Base-by-base conservation (phyloP, 2,329 filamentous ascomycete genomes). In the Fusarium staphyleae region DNA sequence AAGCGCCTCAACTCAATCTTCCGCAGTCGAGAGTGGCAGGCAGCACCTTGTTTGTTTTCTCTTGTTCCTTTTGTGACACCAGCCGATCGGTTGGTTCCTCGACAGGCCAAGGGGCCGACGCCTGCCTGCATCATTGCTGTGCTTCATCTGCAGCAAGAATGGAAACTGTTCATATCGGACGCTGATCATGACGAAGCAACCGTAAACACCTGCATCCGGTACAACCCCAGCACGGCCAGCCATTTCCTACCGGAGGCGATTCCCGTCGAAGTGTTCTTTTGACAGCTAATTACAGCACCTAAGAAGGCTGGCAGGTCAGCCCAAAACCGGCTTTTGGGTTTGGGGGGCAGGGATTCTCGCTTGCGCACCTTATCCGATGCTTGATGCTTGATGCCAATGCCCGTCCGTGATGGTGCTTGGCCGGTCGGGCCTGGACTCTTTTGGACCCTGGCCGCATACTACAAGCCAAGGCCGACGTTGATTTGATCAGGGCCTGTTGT, bases 301-400 rank as follows among this genome's bases (percentile, higher is more conserved):
- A 22, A 4, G 19, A 4, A 22, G 6, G 19, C 19, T 22, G 19
- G 19, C 37, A 47, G 15, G 24, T 42, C 36, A 49, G 47, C 22
- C 47, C 49, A 62, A 62, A 62, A 62, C 59, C 19, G 58, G 59
- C 55, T 62, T 62, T 52, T 49, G 14, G 18, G 41, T 40, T 46
- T 40, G 33, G 28, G n/a, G 26, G 14, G 28, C 24, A 36, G 45
- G 45, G 36, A 26, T 48, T 48, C 14, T 37, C 35, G 48, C 45
- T 41, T 32, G 44, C 36, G 24, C 34, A 52, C 41, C 57, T 61
- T 48, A 54, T 47, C 44, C 36, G 35, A 16, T 49, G 30, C 55
- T 51, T 58, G 33, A 55, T 42, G 46, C 40, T 36, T 56, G 22
- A 16, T 35, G 28, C 37, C 37, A 43, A 22, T 41, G 26, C 19